Percentiles rank a stretch among this genome's conserved stretches.
phyloP scores from a whole-genome alignment of 192 early-diverging fungal species.

The Allomyces javanicus region DNA sequence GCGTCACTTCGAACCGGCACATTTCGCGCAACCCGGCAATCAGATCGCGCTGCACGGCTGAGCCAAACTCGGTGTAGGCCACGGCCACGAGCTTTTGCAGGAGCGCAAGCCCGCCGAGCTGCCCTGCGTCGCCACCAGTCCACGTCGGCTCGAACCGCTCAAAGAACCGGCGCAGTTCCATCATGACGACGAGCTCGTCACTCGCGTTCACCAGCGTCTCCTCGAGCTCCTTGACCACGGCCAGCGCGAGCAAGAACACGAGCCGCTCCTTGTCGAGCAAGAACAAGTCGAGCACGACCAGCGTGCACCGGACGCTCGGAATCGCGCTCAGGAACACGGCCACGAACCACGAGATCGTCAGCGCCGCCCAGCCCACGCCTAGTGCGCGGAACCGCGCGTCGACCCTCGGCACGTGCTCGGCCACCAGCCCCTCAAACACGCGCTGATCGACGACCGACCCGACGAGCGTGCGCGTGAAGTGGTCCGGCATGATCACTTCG shows the following conservation, averaged over 20 bases:
- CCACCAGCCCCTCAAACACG: slow-evolving; percentile 26
- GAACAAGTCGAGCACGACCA: neutral
- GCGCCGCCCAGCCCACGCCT: neutral
- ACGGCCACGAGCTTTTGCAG: neutral
- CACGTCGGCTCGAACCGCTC: neutral
- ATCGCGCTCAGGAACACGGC: neutral
- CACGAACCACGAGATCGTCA: neutral
- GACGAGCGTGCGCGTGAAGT: slow-evolving; percentile 38
- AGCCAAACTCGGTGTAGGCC: neutral
- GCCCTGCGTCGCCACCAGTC: neutral
- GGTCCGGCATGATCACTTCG: slow-evolving; percentile 32
- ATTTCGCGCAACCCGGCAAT: neutral
- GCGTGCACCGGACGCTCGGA: neutral
- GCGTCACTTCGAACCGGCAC: no score
- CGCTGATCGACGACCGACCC: slow-evolving; percentile 37
- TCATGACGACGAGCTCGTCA: neutral
- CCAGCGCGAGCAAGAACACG: neutral
- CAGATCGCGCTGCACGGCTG: neutral
- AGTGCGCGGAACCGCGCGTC: neutral
- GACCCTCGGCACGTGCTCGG: slow-evolving; percentile 15
- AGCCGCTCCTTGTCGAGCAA: neutral
- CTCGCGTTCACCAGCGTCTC: neutral
- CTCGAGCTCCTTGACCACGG: neutral
- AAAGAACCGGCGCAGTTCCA: neutral
- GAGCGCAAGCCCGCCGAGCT: neutral